Evolutionary conservation across 2,329 filamentous ascomycete genomes (phyloP), one percentile per base, ranked within the genome.

Genomic region (Ceratocystis colombiana): DNA sequence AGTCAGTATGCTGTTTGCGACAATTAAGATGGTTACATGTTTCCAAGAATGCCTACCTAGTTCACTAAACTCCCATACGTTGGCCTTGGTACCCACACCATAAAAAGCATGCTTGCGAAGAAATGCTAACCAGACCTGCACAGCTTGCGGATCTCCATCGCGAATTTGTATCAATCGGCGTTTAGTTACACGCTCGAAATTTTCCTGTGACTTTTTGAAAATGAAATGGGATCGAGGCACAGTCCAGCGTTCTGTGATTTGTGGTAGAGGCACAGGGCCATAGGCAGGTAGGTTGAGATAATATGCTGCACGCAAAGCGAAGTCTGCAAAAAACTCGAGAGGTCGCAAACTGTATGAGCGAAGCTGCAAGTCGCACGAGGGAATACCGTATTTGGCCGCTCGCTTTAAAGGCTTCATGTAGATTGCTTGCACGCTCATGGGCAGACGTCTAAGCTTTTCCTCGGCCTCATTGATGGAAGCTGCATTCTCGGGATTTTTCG

Each of bases 71-170:
- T 96, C 90, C 86, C 89, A 99, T 62, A 97, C 83, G 74, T 99
- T 96, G 64, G 94, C 94, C 82, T 99, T 99, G 91, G 99, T 95
- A 72, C 94, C 94, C 50, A 97, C 87, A n/a, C 94, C 94, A 71
- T 95, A 89, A 74, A 94, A 96, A 53, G 91, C 89, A 74, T 96
- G 88, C 77, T 96, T 96, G 73, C 89, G 84, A 73, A 99, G 75
- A 74, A 96, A 97, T 0, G 90, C 91, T 67, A 99, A 79, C 94
- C 94, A 99, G 33, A 92, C 76, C 76, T 95, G 88, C 45, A 99
- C 91, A 0, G 86, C 87, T 74, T 96, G 90, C 0, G 91, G 86
- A 72, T 96, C 82, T 0, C 91, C 94, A 73, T 97, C 94, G 70
- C 90, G 88, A 73, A 99, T 94, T 76, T 96, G 91, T 64, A 99